phyloP scores from a whole-genome alignment of 176 grass and related monocot genomes.

The Hsuehochloa calcarea region DNA sequence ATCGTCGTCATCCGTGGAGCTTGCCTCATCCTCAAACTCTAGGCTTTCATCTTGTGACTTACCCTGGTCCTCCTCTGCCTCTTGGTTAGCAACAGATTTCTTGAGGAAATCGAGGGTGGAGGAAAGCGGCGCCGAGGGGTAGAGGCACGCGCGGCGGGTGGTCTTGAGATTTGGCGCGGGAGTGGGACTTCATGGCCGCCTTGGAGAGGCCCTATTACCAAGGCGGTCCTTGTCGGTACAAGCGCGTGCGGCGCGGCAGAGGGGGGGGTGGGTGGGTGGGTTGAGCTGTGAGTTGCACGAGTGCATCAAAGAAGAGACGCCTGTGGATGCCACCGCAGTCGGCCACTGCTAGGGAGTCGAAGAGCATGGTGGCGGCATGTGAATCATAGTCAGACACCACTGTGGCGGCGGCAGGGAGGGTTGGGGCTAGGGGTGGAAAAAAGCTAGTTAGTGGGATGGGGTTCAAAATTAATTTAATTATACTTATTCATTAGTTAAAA shows the following conservation, averaged over 20 bases:
- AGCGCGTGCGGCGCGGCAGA: slow-evolving; percentile 68
- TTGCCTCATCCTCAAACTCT: slow-evolving; percentile 23
- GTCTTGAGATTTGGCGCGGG: slow-evolving; percentile 70
- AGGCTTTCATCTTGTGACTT: slow-evolving; percentile 28
- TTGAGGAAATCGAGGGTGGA: slow-evolving; percentile 77
- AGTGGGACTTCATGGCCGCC: slow-evolving; percentile 63
- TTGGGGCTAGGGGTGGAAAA: too few species aligned
- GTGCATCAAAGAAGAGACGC: slow-evolving; percentile 71
- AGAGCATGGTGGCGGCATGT: too few species aligned
- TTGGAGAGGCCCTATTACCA: slow-evolving; percentile 85
- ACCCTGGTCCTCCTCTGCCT: slow-evolving; percentile 2
- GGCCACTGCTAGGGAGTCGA: slow-evolving; percentile 31
- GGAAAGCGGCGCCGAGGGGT: slow-evolving; percentile 44
- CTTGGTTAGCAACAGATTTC: slow-evolving; percentile 44
- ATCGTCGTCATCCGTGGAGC: slow-evolving; percentile 23
- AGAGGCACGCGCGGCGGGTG: slow-evolving; percentile 57
- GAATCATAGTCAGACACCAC: too few species aligned
- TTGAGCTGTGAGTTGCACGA: too few species aligned
- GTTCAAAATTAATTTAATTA: too few species aligned
- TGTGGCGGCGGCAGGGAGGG: too few species aligned
- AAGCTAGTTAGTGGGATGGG: neutral
- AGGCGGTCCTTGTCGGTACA: slow-evolving; percentile 69
- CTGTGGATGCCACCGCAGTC: slow-evolving; percentile 20
- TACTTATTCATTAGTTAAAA: too few species aligned
- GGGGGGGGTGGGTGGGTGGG: too few species aligned